A percentile compares a stretch with the other conserved stretches of the same genome.
Conservation (phyloP, 441 rosid genomes). For the Macaranga tanarius region DNA sequence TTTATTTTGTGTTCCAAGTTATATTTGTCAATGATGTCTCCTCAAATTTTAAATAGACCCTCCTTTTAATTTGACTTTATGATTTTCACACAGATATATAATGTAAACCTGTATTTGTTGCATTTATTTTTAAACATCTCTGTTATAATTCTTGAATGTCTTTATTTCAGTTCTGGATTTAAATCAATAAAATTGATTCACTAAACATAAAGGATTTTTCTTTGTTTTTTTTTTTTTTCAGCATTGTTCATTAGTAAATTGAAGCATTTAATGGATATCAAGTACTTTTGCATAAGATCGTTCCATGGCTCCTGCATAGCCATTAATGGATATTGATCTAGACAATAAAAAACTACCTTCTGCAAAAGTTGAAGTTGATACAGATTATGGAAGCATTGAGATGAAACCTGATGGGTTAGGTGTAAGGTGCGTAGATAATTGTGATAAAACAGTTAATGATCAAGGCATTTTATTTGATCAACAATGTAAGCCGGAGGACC, state of each 20-base stretch:
- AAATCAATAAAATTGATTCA: constrained; percentile 11
- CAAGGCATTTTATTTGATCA: constrained; percentile 26
- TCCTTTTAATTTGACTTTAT: not conserved
- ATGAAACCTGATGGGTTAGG: constrained; percentile 30
- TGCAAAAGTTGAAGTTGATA: constrained; percentile 31
- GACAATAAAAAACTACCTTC: constrained; percentile 27
- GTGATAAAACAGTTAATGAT: constrained; percentile 27
- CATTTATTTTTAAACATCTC: not conserved
- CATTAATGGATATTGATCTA: constrained; percentile 41
- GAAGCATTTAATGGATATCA: constrained; percentile 8
- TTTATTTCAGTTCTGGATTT: constrained; percentile 6
- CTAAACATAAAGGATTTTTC: constrained; percentile 14
- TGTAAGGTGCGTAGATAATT: constrained; percentile 30
- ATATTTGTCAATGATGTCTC: not conserved
- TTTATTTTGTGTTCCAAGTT: not conserved
- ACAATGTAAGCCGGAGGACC: constrained; percentile 28
- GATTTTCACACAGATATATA: not conserved
- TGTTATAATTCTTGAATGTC: not conserved
- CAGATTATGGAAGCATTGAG: constrained; percentile 32
- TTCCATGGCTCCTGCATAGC: constrained; percentile 34
- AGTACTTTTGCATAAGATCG: constrained; percentile 15
- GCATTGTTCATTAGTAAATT: constrained; percentile 17
- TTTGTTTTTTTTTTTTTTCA: constrained; percentile 10
- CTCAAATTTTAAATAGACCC: not conserved
- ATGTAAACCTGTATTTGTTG: not conserved